Conservation (phyloP, 768 basidiomycete species). For the Lactifluus subvellereus region DNA sequence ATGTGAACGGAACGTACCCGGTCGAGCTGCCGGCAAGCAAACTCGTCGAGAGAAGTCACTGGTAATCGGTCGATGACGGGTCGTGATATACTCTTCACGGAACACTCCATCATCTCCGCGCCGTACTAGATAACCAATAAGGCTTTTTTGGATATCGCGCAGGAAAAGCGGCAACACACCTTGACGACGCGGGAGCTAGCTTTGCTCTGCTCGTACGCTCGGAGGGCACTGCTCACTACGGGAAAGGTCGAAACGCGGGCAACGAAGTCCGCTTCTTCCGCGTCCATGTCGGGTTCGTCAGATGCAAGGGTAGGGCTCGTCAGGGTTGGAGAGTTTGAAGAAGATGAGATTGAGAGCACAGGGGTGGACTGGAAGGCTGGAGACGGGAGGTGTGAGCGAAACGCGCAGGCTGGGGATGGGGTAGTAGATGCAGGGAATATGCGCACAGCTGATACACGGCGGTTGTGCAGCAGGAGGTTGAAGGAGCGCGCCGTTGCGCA, state of each 20-base stretch:
- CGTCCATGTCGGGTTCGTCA: constrained; percentile 26
- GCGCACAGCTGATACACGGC: constrained; percentile 28
- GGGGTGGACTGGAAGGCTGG: constrained; percentile 34
- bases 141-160: neutral
- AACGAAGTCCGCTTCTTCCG: constrained; percentile 37
- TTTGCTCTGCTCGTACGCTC: constrained; percentile 78
- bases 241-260: constrained; percentile 64
- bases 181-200: constrained; percentile 81
- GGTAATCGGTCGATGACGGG: constrained; percentile 79
- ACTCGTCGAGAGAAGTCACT: constrained; percentile 74
- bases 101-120: constrained; percentile 81
- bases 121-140: constrained; percentile 56
- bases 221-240: constrained; percentile 63
- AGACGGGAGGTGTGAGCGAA: neutral
- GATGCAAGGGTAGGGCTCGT: constrained; percentile 26
- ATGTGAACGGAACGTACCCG: constrained; percentile 44
- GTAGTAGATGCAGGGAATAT: neutral
- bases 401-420: neutral
- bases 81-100: constrained; percentile 71
- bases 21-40: constrained; percentile 84
- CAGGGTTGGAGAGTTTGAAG: constrained; percentile 32
- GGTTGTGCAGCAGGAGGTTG: constrained; percentile 11
- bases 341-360: constrained; percentile 32
- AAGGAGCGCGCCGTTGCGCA: constrained; percentile 39
- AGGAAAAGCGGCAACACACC: constrained; percentile 37